Evolutionary conservation across 1,139 yeast genomes (phyloP).

Genomic region (Geotrichum fermentans): DNA sequence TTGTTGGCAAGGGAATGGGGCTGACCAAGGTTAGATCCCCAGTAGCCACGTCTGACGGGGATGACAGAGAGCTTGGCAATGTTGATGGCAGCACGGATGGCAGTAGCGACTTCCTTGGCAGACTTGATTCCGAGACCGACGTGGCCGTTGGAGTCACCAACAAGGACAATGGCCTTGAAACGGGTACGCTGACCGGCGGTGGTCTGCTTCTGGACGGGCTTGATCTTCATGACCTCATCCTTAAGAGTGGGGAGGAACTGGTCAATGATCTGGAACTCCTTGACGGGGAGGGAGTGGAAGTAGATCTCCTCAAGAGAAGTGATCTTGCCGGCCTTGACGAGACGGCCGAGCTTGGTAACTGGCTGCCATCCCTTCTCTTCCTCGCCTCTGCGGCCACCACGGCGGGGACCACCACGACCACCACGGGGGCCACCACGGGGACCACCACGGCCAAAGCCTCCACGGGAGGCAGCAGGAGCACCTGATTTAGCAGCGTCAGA

Average conservation of each 20-base stretch:
- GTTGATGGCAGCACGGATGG: constrained; percentile 98
- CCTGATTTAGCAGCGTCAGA: constrained; percentile 21
- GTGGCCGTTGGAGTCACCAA: constrained; percentile 99
- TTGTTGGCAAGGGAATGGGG: constrained; percentile 98
- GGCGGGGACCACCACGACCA: constrained; percentile 47
- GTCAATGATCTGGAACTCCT: constrained; percentile 99
- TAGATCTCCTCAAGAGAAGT: constrained; percentile 95
- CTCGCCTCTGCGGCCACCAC: constrained; percentile 63
- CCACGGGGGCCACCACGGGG: constrained; percentile 52
- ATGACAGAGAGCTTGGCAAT: constrained; percentile 98
- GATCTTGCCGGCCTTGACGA: constrained; percentile 98
- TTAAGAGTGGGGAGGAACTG: constrained; percentile 90
- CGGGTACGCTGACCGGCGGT: constrained; percentile 99
- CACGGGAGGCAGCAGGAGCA: constrained; percentile 24
- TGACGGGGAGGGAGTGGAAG: constrained; percentile 98
- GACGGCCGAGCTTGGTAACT: constrained; percentile 99
- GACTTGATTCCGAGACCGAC: constrained; percentile 99
- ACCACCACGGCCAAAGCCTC: constrained; percentile 34
- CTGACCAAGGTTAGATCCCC: constrained; percentile 99
- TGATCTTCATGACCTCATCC: constrained; percentile 99
- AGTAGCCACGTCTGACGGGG: constrained; percentile 99
- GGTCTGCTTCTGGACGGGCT: constrained; percentile 99
- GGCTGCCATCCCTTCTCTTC: constrained; percentile 99
- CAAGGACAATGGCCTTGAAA: constrained; percentile 99
- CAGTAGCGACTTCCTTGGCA: constrained; percentile 99